Base-by-base conservation (phyloP, 208 protist species). In the Crithidia acanthocephali region DNA sequence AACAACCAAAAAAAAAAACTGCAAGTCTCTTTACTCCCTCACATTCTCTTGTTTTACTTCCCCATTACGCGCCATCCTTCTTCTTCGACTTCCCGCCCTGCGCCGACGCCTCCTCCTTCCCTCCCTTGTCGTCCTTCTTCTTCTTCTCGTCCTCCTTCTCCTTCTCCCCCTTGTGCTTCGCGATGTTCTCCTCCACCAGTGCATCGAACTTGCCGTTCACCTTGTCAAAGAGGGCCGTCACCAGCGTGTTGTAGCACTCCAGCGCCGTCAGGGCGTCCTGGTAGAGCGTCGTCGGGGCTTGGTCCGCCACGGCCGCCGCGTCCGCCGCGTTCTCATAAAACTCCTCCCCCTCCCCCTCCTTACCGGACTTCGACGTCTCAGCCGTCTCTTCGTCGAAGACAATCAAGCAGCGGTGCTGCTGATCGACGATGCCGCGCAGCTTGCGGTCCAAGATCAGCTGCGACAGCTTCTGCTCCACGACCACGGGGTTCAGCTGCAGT, bases 401-500 rank as follows among this genome's bases (percentile, higher is more conserved):
- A n/a, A 98, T 86, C 1, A 99, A 83, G 64, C 94, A 98, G 42
- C 88, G 79, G 61, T 93, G 84, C 63, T 94, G 84, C 74, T 98
- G 92, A 47, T 98, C 94, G 13, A 97, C 89, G 37, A 96, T 96
- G 15, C 98, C 99, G 42, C 78, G 71, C 48, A 99, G 91, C 79
- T 99, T 98, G 44, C 98, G 93, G 83, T 99, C 99, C 0, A 99
- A 84, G 72, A 99, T 99, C 79, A 99, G 99, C 75, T 99, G 96
- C 27, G 98, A 99, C 0, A 99, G 82, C 45, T 85, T 90, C 40
- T 79, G 79, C 85, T 97, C 92, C 40, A 97, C 83, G 13, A 79
- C 62, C 42, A 77, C 83, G 25, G 63, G 83, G 32, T 95, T 88
- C 15, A 99, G 82, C 55, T 91, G 69, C 67, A 99, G 88, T 2